Evolutionary conservation across 768 basidiomycete species (phyloP).

Genomic region (Lyophyllum decastes): DNA sequence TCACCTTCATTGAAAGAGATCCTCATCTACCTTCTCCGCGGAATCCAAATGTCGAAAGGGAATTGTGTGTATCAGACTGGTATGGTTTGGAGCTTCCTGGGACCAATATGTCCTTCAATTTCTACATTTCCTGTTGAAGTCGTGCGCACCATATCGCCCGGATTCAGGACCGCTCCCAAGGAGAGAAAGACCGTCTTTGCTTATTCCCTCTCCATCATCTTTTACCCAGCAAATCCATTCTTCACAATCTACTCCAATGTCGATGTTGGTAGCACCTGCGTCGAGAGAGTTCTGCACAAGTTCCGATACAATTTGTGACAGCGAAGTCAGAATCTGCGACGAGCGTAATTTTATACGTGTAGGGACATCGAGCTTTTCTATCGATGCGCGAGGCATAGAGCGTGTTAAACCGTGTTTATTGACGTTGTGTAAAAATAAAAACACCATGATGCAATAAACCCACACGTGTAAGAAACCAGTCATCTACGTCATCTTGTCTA

Average conservation of each 20-base stretch:
- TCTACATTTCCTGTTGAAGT: background rate
- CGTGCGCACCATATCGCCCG: constrained; percentile 69
- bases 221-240: constrained; percentile 85
- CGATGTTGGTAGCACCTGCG: constrained; percentile 67
- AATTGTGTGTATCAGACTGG: constrained; percentile 46
- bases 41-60: constrained; percentile 78
- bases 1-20: background rate
- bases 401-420: background rate
- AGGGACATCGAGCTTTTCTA: constrained; percentile 54
- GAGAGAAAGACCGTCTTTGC: constrained; percentile 52
- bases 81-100: constrained; percentile 78
- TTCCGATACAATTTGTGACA: constrained; percentile 80
- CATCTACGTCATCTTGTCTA: too few relatives aligned
- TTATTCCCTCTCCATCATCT: constrained; percentile 84
- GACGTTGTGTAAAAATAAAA: background rate
- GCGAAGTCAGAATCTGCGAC: constrained; percentile 78
- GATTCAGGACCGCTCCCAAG: constrained; percentile 53
- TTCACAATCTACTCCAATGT: constrained; percentile 70
- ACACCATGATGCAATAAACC: too few relatives aligned
- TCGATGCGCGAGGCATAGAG: constrained; percentile 20
- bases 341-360: constrained; percentile 79
- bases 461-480: too few relatives aligned
- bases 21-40: constrained; percentile 80
- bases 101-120: background rate
- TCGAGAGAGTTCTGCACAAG: constrained; percentile 91